Percentiles rank a stretch among this genome's conserved stretches.
phyloP scores from a whole-genome alignment of 495 filamentous ascomycete genomes.

The Hypoxylon lenormandii region DNA sequence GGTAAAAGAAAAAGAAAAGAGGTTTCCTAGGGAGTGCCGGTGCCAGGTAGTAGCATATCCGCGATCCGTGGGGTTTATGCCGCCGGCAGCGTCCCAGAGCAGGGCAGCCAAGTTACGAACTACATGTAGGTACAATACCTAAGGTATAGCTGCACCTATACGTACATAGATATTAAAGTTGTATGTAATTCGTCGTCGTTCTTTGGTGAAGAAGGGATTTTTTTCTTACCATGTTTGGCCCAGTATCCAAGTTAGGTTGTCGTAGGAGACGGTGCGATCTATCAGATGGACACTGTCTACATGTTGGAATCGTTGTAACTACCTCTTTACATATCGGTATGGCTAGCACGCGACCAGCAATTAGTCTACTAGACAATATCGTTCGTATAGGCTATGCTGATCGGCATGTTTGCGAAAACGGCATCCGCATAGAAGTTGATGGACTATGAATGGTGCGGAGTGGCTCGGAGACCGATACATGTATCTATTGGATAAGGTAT shows the following conservation, averaged over 20 bases:
- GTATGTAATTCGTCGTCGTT: constrained; percentile 26
- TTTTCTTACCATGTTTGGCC: constrained; percentile 37
- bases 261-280: constrained; percentile 32
- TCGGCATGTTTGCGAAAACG: not conserved
- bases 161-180: constrained; percentile 14
- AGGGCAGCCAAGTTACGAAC: constrained; percentile 30
- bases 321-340: constrained; percentile 10
- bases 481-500: constrained; percentile 2
- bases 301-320: constrained; percentile 4
- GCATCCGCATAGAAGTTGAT: not conserved
- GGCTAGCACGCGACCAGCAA: constrained; percentile 24
- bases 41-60: constrained; percentile 15
- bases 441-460: constrained; percentile 5
- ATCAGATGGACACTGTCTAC: constrained; percentile 19
- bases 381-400: not conserved
- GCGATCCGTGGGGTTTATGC: constrained; percentile 37
- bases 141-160: constrained; percentile 33
- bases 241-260: constrained; percentile 30
- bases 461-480: constrained; percentile 3
- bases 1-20: constrained; percentile 22
- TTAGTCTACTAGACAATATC: not conserved
- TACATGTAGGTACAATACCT: constrained; percentile 45
- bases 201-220: constrained; percentile 33
- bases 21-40: not conserved
- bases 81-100: constrained; percentile 22